These are phyloP conservation scores for Penicillium paxilli DNA, from an alignment of 495 filamentous ascomycete species.

Conservation along the genomic window DNA sequence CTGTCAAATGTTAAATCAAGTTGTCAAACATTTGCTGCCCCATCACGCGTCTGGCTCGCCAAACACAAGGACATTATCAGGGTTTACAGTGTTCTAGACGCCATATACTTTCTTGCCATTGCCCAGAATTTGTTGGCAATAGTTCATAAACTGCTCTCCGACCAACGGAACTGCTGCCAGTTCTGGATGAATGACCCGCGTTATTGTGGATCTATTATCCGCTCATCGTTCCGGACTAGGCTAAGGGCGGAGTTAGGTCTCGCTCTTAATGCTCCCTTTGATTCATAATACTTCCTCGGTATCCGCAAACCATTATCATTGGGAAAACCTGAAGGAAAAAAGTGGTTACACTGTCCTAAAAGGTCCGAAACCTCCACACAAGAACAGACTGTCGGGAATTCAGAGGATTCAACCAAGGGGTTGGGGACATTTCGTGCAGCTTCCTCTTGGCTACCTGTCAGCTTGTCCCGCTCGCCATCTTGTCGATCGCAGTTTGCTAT, in stretches of 20 bases:
- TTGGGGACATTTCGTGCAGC: background rate
- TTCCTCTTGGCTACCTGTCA: no score
- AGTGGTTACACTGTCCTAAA: background rate
- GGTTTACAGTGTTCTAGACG: background rate
- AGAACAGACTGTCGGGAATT: background rate
- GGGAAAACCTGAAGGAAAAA: no score
- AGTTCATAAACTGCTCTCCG: background rate
- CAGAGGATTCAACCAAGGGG: background rate
- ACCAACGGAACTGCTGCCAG: conserved; percentile 4
- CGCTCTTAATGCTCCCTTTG: background rate
- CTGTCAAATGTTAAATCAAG: background rate
- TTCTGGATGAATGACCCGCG: conserved; percentile 4
- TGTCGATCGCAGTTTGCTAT: conserved; percentile 8
- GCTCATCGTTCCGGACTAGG: background rate
- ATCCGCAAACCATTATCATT: no score
- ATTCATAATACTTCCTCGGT: background rate
- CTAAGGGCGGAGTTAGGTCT: background rate
- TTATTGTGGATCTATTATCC: conserved; percentile 2
- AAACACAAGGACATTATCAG: background rate
- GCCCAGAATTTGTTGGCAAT: background rate
- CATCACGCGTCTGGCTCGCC: background rate
- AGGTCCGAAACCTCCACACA: background rate
- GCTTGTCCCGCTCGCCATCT: background rate
- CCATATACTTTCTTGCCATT: background rate
- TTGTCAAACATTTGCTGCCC: background rate